These are phyloP conservation scores for Lactarius quietus DNA, from an alignment of 768 basidiomycete genomes.

Conservation along the genomic window DNA sequence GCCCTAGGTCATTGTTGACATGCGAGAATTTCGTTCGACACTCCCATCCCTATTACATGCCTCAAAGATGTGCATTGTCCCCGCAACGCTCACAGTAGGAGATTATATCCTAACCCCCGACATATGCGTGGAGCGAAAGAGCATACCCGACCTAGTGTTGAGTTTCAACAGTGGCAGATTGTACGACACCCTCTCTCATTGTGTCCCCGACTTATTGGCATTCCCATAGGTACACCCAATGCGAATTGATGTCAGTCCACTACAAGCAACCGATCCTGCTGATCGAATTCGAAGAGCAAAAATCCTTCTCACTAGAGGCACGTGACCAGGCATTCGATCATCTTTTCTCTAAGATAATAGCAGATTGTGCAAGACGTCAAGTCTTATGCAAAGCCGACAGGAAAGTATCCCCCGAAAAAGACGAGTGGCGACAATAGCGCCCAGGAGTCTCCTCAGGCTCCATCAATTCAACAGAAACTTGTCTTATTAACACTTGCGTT, in stretches of 20 bases:
- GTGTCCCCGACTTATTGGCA: background rate
- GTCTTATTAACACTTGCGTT: constrained; percentile 87
- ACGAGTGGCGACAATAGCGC: constrained; percentile 33
- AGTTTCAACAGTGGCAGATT: constrained; percentile 93
- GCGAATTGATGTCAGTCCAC: constrained; percentile 93
- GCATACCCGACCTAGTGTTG: constrained; percentile 84
- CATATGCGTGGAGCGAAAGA: constrained; percentile 95
- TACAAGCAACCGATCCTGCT: constrained; percentile 92
- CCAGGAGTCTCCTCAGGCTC: constrained; percentile 38
- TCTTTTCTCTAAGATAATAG: background rate
- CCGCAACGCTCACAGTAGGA: constrained; percentile 89
- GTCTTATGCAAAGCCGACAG: constrained; percentile 57
- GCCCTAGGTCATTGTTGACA: constrained; percentile 85
- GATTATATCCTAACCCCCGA: constrained; percentile 96
- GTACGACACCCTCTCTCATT: constrained; percentile 45
- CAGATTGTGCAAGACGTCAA: constrained; percentile 66
- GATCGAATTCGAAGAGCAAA: constrained; percentile 98
- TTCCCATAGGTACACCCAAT: constrained; percentile 80
- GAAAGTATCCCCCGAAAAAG: constrained; percentile 56
- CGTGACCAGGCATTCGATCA: constrained; percentile 22
- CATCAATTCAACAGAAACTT: constrained; percentile 85
- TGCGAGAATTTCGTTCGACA: constrained; percentile 94
- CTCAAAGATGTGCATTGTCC: constrained; percentile 72
- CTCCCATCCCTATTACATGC: constrained; percentile 89
- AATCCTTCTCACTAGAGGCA: constrained; percentile 88